Evolutionary conservation across 345 rosid genomes (phyloP).

Genomic region (Draba incana): DNA sequence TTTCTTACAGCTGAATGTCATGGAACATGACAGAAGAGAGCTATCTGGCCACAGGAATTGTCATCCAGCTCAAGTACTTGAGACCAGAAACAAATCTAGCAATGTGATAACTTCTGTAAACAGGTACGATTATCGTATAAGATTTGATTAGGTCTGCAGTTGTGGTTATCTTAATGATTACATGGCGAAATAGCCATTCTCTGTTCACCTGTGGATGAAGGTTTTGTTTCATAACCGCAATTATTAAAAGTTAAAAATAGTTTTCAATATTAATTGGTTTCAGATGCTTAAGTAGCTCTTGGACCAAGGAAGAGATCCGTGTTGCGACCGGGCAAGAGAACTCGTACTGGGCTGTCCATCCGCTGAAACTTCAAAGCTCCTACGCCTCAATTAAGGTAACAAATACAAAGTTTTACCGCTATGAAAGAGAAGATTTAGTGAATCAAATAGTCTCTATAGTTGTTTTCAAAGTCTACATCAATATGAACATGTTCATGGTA

Average conservation of each 20-base stretch:
- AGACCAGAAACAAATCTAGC: slow-evolving; percentile 42
- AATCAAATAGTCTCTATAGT: neutral
- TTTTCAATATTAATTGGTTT: slow-evolving; percentile 23
- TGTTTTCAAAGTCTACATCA: too few relatives aligned
- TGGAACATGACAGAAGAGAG: slow-evolving; percentile 58
- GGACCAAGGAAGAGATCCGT: slow-evolving; percentile 64
- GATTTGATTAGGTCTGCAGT: neutral
- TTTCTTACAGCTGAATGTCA: slow-evolving; percentile 64
- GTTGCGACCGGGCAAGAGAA: slow-evolving; percentile 58
- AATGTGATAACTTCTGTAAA: slow-evolving; percentile 43
- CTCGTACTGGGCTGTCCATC: slow-evolving; percentile 54
- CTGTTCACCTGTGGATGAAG: neutral
- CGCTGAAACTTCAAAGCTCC: slow-evolving; percentile 68
- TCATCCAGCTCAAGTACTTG: slow-evolving; percentile 65
- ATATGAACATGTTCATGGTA: slow-evolving; percentile 26
- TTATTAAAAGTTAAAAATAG: neutral
- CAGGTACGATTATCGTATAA: slow-evolving; percentile 39
- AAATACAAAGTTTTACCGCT: neutral
- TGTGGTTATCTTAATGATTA: slow-evolving; percentile 4
- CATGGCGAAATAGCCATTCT: neutral
- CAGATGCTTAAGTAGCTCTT: slow-evolving; percentile 51
- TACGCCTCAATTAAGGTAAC: slow-evolving; percentile 64
- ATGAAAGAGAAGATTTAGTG: slow-evolving; percentile 19
- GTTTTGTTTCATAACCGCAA: neutral
- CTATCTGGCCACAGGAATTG: slow-evolving; percentile 77